Evolutionary conservation across 257 asterid species (phyloP), one percentile per base, ranked within the genome.

Genomic region (Solanum tarijense): DNA sequence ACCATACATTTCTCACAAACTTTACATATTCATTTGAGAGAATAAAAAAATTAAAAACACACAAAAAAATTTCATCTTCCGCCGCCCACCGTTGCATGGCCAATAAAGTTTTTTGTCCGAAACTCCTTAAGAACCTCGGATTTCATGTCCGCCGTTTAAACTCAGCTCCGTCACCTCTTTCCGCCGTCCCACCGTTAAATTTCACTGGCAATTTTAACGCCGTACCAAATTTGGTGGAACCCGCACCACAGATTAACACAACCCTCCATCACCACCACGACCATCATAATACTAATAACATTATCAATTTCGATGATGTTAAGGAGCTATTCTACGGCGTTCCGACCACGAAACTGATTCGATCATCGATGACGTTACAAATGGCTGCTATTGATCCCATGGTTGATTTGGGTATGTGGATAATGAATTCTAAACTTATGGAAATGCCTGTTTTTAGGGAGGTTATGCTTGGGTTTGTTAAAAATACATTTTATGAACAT

Each of bases 401-500:
- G 89, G 95, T 94, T 35, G 96, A 94, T 88, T 0, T 92, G 1
- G 98, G 98, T 0, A 9, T 83, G 88, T 74, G 90, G 94, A 90
- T 92, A 9, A 86, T 94, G 94, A 92, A 88, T 8, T 95, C 98
- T 27, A 39, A 86, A 48, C 90, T 92, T 23, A 88, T 94, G 93
- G 88, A 84, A 7, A 81, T 88, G 23, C 96, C 95, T 4, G 11
- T 91, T 4, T 38, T 91, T 84, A 88, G 87, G 88, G 87, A 83
- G 75, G 25, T 85, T 72, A 88, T 93, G 21, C n/a, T 94, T 75
- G 94, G 86, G 0, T 34, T 86, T 12, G 89, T 94, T 3, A 91
- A 92, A 29, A 88, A 27, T 38, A 90, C 93, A 5, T 94, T 96
- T 88, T 96, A 93, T 87, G 91, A 89, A 13, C 99, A 96, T 23